Evolutionary conservation across 23 red algal genomes (phyloP).

Genomic region (Cyanidium caldarium): DNA sequence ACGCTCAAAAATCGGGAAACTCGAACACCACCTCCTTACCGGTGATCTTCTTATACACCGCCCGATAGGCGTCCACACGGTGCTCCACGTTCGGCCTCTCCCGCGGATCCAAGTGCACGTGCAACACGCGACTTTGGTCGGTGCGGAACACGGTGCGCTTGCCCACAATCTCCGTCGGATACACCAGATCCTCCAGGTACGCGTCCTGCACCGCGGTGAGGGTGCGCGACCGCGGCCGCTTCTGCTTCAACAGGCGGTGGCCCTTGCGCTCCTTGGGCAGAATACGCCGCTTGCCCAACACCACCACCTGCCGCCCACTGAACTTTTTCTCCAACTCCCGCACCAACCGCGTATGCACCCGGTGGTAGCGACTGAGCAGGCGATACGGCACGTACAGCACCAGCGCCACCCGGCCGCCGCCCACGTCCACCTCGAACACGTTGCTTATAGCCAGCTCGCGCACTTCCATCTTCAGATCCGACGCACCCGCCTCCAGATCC

Average conservation of each 20-base stretch:
- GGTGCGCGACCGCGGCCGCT: slow-evolving; percentile 70
- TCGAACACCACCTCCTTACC: slow-evolving; percentile 96
- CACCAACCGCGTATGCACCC: slow-evolving; percentile 83
- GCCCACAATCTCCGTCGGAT: slow-evolving; percentile 90
- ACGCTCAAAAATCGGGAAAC: slow-evolving; percentile 21
- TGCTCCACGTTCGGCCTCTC: slow-evolving; percentile 83
- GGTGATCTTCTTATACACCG: slow-evolving; percentile 98
- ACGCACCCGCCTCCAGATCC: slow-evolving; percentile 49
- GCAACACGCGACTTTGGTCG: slow-evolving; percentile 58
- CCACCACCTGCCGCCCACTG: slow-evolving; percentile 73
- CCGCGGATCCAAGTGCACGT: slow-evolving; percentile 80
- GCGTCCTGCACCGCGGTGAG: slow-evolving; percentile 90
- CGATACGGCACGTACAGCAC: slow-evolving; percentile 76
- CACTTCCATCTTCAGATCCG: slow-evolving; percentile 53
- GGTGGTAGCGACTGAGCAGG: slow-evolving; percentile 57
- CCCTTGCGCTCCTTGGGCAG: slow-evolving; percentile 63
- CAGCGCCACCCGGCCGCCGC: slow-evolving; percentile 40
- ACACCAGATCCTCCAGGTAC: slow-evolving; percentile 86
- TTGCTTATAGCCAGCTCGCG: slow-evolving; percentile 51
- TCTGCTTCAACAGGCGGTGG: slow-evolving; percentile 42
- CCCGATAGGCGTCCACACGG: slow-evolving; percentile 63
- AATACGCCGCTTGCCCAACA: slow-evolving; percentile 74
- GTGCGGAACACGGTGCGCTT: slow-evolving; percentile 64
- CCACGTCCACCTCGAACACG: slow-evolving; percentile 66
- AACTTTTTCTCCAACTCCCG: slow-evolving; percentile 99